phyloP scores from a whole-genome alignment of 2,329 filamentous ascomycete genomes.

The Scedosporium aurantiacum region DNA sequence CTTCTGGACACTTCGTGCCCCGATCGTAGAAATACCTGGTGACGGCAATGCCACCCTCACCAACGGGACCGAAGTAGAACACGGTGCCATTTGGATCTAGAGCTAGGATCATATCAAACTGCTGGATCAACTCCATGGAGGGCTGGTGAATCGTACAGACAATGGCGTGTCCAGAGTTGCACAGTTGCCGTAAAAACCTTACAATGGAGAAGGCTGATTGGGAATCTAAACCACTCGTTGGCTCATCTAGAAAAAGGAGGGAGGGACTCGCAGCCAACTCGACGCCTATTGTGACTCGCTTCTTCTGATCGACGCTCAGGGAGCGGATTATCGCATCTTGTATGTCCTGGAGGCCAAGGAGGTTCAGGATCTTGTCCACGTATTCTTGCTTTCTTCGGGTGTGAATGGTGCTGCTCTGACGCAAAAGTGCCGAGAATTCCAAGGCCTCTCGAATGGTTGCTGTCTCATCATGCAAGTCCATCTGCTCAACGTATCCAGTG shows the following conservation, averaged over 20 bases:
- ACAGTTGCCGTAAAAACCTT: slow-evolving; percentile 56
- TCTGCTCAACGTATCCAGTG: slow-evolving; percentile 74
- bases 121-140: slow-evolving; percentile 64
- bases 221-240: slow-evolving; percentile 74
- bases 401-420: slow-evolving; percentile 31
- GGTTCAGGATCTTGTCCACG: slow-evolving; percentile 54
- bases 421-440: slow-evolving; percentile 64
- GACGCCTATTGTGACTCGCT: slow-evolving; percentile 66
- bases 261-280: slow-evolving; percentile 73
- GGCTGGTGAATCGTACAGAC: slow-evolving; percentile 62
- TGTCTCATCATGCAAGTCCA: slow-evolving; percentile 72
- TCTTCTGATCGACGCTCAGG: slow-evolving; percentile 76
- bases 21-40: slow-evolving; percentile 51
- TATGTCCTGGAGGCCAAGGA: slow-evolving; percentile 64
- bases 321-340: slow-evolving; percentile 66
- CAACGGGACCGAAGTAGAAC: slow-evolving; percentile 60
- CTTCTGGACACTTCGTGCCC: slow-evolving; percentile 51
- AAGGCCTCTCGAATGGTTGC: slow-evolving; percentile 73
- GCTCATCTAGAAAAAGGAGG: slow-evolving; percentile 74
- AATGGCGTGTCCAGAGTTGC: slow-evolving; percentile 51
- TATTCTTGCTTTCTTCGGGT: slow-evolving; percentile 48
- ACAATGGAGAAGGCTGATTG: slow-evolving; percentile 67
- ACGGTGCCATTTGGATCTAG: slow-evolving; percentile 60
- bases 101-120: slow-evolving; percentile 64
- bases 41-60: slow-evolving; percentile 24